A percentile compares a stretch with the other conserved stretches of the same genome.
Conservation (phyloP, 371 early-diverging fungal species). For the Apophysomyces variabilis region DNA sequence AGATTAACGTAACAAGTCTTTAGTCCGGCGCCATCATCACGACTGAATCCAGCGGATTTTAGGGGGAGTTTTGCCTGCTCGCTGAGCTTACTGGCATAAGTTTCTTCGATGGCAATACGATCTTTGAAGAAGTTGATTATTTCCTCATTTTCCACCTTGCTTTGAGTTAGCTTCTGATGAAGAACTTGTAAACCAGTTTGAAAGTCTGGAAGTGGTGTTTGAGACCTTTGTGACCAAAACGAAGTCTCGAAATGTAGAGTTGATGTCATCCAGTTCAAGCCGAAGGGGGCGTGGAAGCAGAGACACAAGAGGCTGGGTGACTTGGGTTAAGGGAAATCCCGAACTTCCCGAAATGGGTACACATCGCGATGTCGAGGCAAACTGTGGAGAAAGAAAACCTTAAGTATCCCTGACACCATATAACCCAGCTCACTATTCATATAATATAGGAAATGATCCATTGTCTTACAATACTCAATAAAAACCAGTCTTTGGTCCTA, state of each 20-base stretch:
- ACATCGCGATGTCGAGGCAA: neutral
- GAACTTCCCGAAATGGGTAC: neutral
- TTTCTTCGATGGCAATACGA: slow-evolving; percentile 68
- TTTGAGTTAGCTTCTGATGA: slow-evolving; percentile 73
- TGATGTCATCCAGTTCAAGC: slow-evolving; percentile 28
- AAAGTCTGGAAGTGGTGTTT: slow-evolving; percentile 44
- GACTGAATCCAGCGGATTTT: slow-evolving; percentile 62
- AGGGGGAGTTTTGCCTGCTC: slow-evolving; percentile 50
- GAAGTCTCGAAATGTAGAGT: slow-evolving; percentile 48
- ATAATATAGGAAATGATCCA: too few species aligned
- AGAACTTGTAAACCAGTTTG: slow-evolving; percentile 62
- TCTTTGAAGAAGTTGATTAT: slow-evolving; percentile 69
- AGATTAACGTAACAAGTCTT: slow-evolving; percentile 67
- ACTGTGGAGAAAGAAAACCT: neutral
- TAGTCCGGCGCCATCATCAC: slow-evolving; percentile 78
- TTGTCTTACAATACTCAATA: too few species aligned
- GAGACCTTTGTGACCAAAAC: slow-evolving; percentile 53
- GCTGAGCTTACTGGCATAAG: slow-evolving; percentile 58
- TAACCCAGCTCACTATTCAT: too few species aligned
- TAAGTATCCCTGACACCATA: too few species aligned
- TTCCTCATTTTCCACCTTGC: slow-evolving; percentile 74
- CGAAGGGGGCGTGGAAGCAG: neutral
- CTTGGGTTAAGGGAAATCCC: neutral
- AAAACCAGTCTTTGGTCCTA: neutral
- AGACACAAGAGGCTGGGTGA: slow-evolving; percentile 10